Conservation (phyloP, 345 rosid species). For the Geranium brycei region DNA sequence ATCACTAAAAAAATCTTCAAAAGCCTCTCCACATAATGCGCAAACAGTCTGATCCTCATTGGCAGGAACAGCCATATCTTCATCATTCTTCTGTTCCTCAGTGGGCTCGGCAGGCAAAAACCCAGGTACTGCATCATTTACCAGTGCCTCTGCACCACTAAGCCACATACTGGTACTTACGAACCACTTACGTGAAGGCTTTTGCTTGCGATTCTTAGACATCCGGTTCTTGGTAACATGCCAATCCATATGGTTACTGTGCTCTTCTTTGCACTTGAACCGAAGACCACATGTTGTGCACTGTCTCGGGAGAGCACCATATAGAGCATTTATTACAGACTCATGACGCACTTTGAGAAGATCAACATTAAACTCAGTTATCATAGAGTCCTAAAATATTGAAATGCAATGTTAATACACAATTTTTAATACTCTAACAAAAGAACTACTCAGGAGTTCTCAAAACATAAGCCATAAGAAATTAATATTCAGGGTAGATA, state of each 20-base stretch:
- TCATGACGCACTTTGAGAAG: slow-evolving; percentile 74
- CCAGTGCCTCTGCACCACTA: slow-evolving; percentile 87
- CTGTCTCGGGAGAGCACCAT: slow-evolving; percentile 88
- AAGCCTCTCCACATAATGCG: slow-evolving; percentile 91
- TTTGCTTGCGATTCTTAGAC: slow-evolving; percentile 94
- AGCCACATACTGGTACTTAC: slow-evolving; percentile 96
- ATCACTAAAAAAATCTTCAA: slow-evolving; percentile 94
- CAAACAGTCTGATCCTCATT: slow-evolving; percentile 88
- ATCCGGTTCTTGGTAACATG: slow-evolving; percentile 95
- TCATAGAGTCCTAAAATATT: slow-evolving; percentile 1
- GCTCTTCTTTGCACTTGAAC: slow-evolving; percentile 86
- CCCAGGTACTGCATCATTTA: slow-evolving; percentile 24
- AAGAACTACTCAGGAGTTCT: slow-evolving; percentile 23
- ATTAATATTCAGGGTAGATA: slow-evolving; percentile 22
- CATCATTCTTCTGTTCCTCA: slow-evolving; percentile 75
- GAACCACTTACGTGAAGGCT: slow-evolving; percentile 94
- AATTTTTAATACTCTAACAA: slow-evolving; percentile 22
- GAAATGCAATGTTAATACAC: too few relatives aligned
- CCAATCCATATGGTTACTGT: slow-evolving; percentile 99
- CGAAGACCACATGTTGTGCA: slow-evolving; percentile 96
- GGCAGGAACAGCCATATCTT: slow-evolving; percentile 95
- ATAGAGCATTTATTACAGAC: slow-evolving; percentile 59
- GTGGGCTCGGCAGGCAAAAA: slow-evolving; percentile 58
- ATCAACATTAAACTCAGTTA: slow-evolving; percentile 64
- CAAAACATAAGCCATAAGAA: too few relatives aligned